phyloP scores from a whole-genome alignment of 768 basidiomycete genomes.

The Termitomyces sp. region DNA sequence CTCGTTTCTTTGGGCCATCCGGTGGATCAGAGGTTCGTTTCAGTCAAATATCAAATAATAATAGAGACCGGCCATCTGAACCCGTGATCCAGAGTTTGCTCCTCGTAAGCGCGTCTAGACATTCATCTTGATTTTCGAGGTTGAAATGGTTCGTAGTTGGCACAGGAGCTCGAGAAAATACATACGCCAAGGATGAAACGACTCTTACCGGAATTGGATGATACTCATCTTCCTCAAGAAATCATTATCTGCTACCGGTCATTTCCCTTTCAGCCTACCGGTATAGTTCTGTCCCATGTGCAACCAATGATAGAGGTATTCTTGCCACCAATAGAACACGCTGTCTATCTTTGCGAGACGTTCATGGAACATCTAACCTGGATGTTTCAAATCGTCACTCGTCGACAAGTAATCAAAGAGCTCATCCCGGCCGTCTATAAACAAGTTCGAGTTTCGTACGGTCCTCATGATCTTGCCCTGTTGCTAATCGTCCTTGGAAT shows the following conservation, averaged over 20 bases:
- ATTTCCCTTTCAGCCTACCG: constrained; percentile 42
- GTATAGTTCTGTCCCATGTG: constrained; percentile 28
- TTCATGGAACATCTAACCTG: constrained; percentile 48
- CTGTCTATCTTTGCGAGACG: constrained; percentile 40
- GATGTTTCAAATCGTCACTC: constrained; percentile 48
- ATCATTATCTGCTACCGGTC: constrained; percentile 38
- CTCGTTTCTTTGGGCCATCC: constrained; percentile 44
- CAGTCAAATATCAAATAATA: not conserved
- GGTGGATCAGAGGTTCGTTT: constrained; percentile 46
- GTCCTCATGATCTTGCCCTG: constrained; percentile 48
- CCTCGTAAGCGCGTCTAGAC: constrained; percentile 26
- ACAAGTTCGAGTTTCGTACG: constrained; percentile 30
- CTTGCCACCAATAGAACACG: constrained; percentile 40
- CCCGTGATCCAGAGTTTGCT: constrained; percentile 34
- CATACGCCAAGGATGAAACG: constrained; percentile 5
- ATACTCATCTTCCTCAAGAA: constrained; percentile 41
- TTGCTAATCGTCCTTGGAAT: constrained; percentile 45
- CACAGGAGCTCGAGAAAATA: constrained; percentile 21
- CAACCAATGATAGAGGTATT: constrained; percentile 41
- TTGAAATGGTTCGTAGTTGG: constrained; percentile 14
- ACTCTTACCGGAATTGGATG: constrained; percentile 35
- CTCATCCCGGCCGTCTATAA: constrained; percentile 47
- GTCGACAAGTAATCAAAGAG: constrained; percentile 39
- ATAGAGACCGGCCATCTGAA: constrained; percentile 2
- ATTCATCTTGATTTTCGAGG: not conserved